Base-by-base conservation (phyloP, 768 basidiomycete genomes). In the Tulasnella sp. region DNA sequence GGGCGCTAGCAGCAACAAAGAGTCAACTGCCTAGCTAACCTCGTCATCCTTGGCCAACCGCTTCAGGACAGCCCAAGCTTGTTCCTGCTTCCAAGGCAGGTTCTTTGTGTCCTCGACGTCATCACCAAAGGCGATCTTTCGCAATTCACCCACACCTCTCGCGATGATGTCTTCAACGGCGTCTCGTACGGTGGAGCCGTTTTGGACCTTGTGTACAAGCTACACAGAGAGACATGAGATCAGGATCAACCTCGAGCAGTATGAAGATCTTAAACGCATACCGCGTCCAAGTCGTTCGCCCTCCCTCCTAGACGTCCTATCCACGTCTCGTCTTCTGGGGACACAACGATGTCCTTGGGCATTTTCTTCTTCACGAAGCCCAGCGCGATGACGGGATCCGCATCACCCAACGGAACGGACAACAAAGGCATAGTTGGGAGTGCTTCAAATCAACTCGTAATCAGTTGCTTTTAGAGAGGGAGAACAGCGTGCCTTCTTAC, bases 51-150 rank as follows among this genome's bases (percentile, higher is more conserved):
- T 78, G 1, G 89, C 76, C 34, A 99, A 76, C 10, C 77, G 73
- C 65, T 83, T 85, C 55, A 97, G 74, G 15, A 98, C 73, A 19
- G 75, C 77, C 91, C 92, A 97, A 0, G 81, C 92, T 67, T 98
- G 92, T 61, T 90, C 85, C 48, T 84, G 76, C 3, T 83, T 77
- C 96, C 96, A 99, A 0, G 81, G 75, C 41, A 94, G 70, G 48
- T 67, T 74, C 70, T 91, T 92, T 2, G 86, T 85, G 66, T 96
- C 93, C 56, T 94, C 91, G 1, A 75, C 70, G 66, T 96, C 93
- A 63, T 96, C 92, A 0, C 92, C 94, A 67, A 97, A 99, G 0
- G 88, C 88, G 49, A 80, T 85, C 76, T 97, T 97, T 49, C 87
- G 76, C 51, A 98, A 73, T 68, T 96, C 92, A 31, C 81, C 77